Evolutionary conservation across 371 early-diverging fungal genomes (phyloP), one percentile per base, ranked within the genome.

Genomic region (Mucor irregularis): DNA sequence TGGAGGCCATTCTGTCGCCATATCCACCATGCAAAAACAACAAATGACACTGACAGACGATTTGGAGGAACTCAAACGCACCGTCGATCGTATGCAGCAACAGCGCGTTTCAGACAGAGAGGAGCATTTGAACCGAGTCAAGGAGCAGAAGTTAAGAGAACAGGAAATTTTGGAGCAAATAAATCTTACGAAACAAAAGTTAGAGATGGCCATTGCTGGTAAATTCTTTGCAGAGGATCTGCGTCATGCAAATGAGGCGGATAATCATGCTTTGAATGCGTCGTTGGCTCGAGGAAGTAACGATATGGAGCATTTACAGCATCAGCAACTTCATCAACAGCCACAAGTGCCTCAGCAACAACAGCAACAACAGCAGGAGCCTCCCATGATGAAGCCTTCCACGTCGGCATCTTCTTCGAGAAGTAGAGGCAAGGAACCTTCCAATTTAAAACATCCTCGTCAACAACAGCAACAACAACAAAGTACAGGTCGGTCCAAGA

Each of bases 41-140:
- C 54, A 55, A 5, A 49, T 61, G 55, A 56, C 61, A 11, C 21
- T 61, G 7, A 54, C 43, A 3, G 55, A 54, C 16, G 61, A 61
- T 17, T n/a, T 61, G 24, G 10, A 42, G 3, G 61, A 61, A 7
- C n/a, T 61, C 29, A 61, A 51, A 25, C 56, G 56, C 2, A 46
- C 56, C 1, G 25, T 61, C 2, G 56, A 61, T 28, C 49, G 42
- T 10, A 50, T 61, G 39, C 50, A 61, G 25, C 56, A 61, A 22
- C 38, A 61, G 22, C 56, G 56, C 31, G 17, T 39, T 10, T 26
- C 30, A 3, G 62, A 61, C 10, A 24, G 40, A 4, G 39, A 61
- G 33, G 62, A 61, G 2, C 50, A 55, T 30, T 29, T 56, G 24
- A 38, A 34, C 24, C 42, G 62, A 47, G 45, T 56, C 8, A 40